Evolutionary conservation across 306 rosid species (phyloP).

Genomic region (Purshia tridentata): DNA sequence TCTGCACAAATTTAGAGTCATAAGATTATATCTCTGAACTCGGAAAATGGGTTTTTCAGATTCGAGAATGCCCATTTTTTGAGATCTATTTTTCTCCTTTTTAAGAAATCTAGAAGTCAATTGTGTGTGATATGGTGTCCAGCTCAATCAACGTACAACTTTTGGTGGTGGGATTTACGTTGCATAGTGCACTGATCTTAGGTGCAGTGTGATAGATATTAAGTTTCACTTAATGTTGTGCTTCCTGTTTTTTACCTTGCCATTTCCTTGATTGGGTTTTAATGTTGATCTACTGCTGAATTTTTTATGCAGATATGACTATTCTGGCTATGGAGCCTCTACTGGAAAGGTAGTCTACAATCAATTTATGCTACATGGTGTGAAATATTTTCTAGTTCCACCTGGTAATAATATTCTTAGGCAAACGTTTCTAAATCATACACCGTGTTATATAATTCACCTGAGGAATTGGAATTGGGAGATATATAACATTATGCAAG

Average conservation of each 20-base stretch:
- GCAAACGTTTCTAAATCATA: background rate
- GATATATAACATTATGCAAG: background rate
- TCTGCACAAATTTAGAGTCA: background rate
- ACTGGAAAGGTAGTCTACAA: conserved; percentile 76
- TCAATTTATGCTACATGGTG: conserved; percentile 17
- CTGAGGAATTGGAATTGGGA: background rate
- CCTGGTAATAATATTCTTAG: background rate
- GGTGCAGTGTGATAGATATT: conserved; percentile 8
- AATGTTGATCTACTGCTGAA: conserved; percentile 21
- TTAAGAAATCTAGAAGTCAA: background rate
- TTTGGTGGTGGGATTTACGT: background rate
- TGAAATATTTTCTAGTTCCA: conserved; percentile 6
- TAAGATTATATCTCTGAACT: background rate
- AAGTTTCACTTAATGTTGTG: conserved; percentile 3
- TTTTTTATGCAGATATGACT: conserved; percentile 81
- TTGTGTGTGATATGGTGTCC: background rate
- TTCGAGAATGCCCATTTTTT: background rate
- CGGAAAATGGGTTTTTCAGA: background rate
- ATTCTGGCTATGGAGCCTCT: conserved; percentile 98
- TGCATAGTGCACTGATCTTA: background rate
- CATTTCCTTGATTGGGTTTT: conserved; percentile 14
- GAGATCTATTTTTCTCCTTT: background rate
- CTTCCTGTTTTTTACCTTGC: background rate
- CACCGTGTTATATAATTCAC: background rate
- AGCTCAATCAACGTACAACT: background rate